Evolutionary conservation across 2,329 filamentous ascomycete genomes (phyloP), one percentile per base, ranked within the genome.

Genomic region (Pseudogymnoascus sp.): DNA sequence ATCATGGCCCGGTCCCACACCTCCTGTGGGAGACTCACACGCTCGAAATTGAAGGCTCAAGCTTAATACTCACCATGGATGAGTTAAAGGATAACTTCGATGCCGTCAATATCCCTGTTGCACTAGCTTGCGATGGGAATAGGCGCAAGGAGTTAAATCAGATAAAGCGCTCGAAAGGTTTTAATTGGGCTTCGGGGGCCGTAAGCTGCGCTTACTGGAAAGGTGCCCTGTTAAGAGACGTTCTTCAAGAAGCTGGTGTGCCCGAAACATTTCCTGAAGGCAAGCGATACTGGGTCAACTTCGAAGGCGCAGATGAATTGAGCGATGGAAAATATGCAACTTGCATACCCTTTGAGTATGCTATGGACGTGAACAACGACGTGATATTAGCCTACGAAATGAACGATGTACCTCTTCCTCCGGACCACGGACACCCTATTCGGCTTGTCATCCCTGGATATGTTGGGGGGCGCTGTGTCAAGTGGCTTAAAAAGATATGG

Each of bases 131-230:
- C 65, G 78, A 79, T 42, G 80, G 79, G 0, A 82, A 80, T 64
- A 69, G 80, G 4, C 71, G 80, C 9, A 81, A 81, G 61, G 80
- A 83, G 65, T 71, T 83, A 44, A 76, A 80, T 71, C 71, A 81
- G 58, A 77, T 73, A 61, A 76, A 75, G 58, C 58, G 60, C 39
- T 77, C 76, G 2, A 80, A 80, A 64, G 80, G 78, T 1, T 79
- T 82, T 67, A 75, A 76, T 65, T 82, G 76, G 75, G 77, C 74
- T 12, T 64, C 76, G 21, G 79, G 74, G 0, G 80, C 74, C 0
- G 74, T 78, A 4, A 76, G 78, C 9, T 81, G 78, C 63, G 78
- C 79, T 0, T 81, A 80, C 63, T 84, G 78, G 79, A 80, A 77
- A 63, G 80, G 80, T 0, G 72, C 75, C 1, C 67, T 77, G 3